These are phyloP conservation scores for Xanthoceras sorbifolium DNA, from an alignment of 345 rosid species.

Conservation along the genomic window DNA sequence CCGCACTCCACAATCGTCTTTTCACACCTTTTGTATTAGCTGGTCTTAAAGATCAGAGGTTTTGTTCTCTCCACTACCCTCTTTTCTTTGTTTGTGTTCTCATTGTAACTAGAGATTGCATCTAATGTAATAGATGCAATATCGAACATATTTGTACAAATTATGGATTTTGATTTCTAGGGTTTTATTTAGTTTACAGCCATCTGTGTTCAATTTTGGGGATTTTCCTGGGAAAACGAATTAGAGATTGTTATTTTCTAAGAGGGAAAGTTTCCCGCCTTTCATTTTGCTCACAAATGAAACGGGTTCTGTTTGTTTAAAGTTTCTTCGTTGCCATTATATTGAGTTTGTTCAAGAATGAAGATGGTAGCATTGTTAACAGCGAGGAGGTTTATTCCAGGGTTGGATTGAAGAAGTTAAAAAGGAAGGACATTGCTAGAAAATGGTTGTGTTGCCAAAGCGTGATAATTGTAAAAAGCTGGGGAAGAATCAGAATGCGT, in stretches of 20 bases:
- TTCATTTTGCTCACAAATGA: too few relatives aligned
- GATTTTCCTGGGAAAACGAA: not conserved
- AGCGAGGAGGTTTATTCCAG: not conserved
- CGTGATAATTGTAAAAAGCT: not conserved
- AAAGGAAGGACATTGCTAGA: not conserved
- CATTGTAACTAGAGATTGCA: not conserved
- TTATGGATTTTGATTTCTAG: not conserved
- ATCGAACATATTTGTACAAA: not conserved
- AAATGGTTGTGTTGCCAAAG: constrained; percentile 16
- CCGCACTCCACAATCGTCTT: not conserved
- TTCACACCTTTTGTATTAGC: not conserved
- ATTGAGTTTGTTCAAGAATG: not conserved
- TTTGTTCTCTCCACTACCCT: not conserved
- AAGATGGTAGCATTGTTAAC: not conserved
- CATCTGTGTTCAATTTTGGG: not conserved
- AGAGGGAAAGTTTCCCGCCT: not conserved
- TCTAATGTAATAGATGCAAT: not conserved
- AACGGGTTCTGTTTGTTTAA: not conserved
- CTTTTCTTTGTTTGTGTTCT: not conserved
- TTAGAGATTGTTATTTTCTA: not conserved
- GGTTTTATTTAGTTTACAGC: not conserved
- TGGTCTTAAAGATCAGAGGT: not conserved
- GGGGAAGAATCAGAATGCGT: constrained; percentile 13
- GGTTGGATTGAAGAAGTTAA: constrained; percentile 1
- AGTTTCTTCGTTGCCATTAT: not conserved